Percentiles rank a stretch among this genome's conserved stretches.
These are phyloP conservation scores for Picea abies DNA, from an alignment of 83 land plant genomes.

Conservation along the genomic window DNA sequence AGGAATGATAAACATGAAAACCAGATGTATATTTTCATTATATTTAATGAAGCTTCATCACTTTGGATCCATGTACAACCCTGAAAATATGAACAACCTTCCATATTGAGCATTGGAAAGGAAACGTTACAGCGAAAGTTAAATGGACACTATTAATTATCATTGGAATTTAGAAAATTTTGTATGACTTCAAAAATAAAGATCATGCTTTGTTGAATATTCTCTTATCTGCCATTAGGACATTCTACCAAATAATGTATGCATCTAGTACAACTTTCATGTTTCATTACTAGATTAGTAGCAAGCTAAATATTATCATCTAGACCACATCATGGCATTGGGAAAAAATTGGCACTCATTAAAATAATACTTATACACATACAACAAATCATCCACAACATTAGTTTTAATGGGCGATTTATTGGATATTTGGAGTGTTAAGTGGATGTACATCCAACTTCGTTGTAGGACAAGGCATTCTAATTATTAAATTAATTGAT, in stretches of 20 bases:
- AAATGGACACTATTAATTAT: not conserved
- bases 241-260: not conserved
- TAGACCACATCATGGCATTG: not conserved
- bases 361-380: not conserved
- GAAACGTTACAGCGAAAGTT: not conserved
- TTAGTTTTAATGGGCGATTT: no score
- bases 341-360: not conserved
- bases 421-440: no score
- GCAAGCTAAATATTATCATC: not conserved
- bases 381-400: no score
- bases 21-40: constrained; percentile 1
- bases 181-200: not conserved
- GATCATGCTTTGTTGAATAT: no score
- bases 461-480: no score
- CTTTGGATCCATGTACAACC: not conserved
- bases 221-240: not conserved
- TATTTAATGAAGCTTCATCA: not conserved
- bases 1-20: not conserved
- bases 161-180: not conserved
- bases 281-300: not conserved
- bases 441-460: no score
- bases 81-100: not conserved
- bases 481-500: no score
- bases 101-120: not conserved
- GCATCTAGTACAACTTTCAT: not conserved